Evolutionary conservation across 2,329 filamentous ascomycete genomes (phyloP), one percentile per base, ranked within the genome.

Genomic region (Aspergillus amoenus): DNA sequence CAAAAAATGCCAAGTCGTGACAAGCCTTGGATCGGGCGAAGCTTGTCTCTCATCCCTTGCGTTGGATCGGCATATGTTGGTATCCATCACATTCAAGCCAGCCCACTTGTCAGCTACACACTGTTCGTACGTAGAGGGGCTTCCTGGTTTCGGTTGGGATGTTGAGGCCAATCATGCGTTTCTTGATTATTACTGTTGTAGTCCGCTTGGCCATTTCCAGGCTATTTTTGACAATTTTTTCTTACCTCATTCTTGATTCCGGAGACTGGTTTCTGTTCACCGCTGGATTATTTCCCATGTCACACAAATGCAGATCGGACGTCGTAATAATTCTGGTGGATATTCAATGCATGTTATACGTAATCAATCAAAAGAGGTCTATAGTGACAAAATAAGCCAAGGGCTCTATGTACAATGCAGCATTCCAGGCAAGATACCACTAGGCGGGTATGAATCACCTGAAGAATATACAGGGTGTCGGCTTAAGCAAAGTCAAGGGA

Each of bases 31-130:
- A n/a, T 50, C 41, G 27, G 41, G 17, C 52, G 40, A 61, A 61
- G 60, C 59, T 61, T 61, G 60, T 55, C 48, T 48, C 52, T 45
- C 34, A 50, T 59, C 57, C 59, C 54, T 61, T 58, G 59, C 56
- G 52, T 17, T 12, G 46, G 27, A 45, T 56, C 54, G 30, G 21
- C 52, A 21, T 11, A 12, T 27, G 9, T 22, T 15, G 24, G 13
- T 45, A 15, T 44, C 13, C 22, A 45, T 45, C 43, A 45, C 15
- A 30, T 45, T 30, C 27, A 30, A 30, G 9, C 27, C 8, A 30
- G 27, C 27, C 27, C 27, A 30, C 27, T 30, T 30, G 27, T 30
- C 27, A 30, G 27, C 27, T 30, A 30, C 9, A 30, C 27, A 30
- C 27, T 30, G 27, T 11, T 11, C 27, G 9, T 30, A 30, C 9